Conservation (phyloP, 305 asterid genomes). For the Rubia peregrina region DNA sequence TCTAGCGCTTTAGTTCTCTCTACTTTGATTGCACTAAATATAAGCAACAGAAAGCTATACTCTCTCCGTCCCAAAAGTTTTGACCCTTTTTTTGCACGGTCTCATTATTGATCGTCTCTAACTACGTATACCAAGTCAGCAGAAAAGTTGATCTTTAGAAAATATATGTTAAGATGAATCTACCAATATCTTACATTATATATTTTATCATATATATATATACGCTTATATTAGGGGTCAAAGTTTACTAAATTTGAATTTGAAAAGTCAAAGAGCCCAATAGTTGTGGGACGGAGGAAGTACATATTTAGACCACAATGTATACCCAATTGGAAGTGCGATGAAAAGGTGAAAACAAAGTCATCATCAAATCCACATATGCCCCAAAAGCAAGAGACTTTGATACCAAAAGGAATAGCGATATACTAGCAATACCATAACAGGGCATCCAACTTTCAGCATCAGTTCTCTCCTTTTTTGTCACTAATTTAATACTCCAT, state of each 20-base stretch:
- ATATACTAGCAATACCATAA: constrained; percentile 32
- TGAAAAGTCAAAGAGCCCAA: no score
- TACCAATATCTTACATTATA: no score
- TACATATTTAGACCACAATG: constrained; percentile 13
- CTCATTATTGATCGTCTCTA: no score
- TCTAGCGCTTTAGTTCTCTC: constrained; percentile 4
- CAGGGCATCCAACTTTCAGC: constrained; percentile 38
- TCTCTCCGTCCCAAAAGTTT: no score
- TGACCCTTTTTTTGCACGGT: no score
- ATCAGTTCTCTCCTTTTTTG: constrained; percentile 28
- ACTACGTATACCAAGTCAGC: no score
- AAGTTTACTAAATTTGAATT: no score
- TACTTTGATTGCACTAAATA: constrained; percentile 14
- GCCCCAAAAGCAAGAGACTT: constrained; percentile 18
- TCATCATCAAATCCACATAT: constrained; percentile 20
- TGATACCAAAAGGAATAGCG: constrained; percentile 36
- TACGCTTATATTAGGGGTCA: no score
- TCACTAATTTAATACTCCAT: not conserved
- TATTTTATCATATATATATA: no score
- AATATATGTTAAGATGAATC: no score
- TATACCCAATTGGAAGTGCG: constrained; percentile 6
- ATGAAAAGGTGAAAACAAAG: constrained; percentile 21
- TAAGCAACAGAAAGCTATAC: constrained; percentile 21
- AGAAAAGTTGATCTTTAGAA: no score
- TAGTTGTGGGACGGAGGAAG: no score